Conservation (phyloP, 2,329 filamentous ascomycete species). For the Onygena corvina region DNA sequence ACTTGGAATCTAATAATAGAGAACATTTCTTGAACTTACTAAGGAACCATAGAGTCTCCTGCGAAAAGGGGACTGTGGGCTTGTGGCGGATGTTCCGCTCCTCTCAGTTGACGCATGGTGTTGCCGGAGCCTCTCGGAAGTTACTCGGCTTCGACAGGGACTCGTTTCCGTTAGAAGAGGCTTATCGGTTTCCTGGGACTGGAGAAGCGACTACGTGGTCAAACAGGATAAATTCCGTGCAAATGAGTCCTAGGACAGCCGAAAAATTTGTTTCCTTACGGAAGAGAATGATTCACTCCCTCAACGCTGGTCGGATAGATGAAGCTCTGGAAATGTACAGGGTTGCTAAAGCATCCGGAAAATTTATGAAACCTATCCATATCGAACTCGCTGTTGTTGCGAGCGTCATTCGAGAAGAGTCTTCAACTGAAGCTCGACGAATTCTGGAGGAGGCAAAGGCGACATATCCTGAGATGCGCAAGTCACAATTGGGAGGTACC, state of each 20-base stretch:
- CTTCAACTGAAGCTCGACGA: constrained; percentile 22
- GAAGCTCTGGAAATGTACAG: constrained; percentile 25
- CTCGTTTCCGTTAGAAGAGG: constrained; percentile 21
- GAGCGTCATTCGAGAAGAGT: constrained; percentile 24
- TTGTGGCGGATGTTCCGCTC: constrained; percentile 33
- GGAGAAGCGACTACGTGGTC: constrained; percentile 21
- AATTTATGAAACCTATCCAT: constrained; percentile 25
- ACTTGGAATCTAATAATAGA: constrained; percentile 22
- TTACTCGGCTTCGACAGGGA: constrained; percentile 28
- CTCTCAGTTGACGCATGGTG: constrained; percentile 24
- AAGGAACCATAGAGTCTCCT: constrained; percentile 25
- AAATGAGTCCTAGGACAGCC: constrained; percentile 21
- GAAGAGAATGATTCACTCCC: constrained; percentile 28
- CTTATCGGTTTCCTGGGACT: constrained; percentile 21
- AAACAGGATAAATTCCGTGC: constrained; percentile 21
- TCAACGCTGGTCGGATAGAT: constrained; percentile 27
- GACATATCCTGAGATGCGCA: constrained; percentile 17
- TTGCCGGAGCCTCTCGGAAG: constrained; percentile 24
- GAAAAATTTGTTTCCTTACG: constrained; percentile 27
- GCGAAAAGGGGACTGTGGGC: constrained; percentile 26
- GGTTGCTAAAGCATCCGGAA: constrained; percentile 22
- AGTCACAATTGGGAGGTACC: constrained; percentile 24
- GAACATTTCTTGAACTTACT: constrained; percentile 24
- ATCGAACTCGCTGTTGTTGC: constrained; percentile 29
- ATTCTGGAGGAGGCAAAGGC: constrained; percentile 25